A percentile compares a stretch with the other conserved stretches of the same genome.
phyloP scores from a whole-genome alignment of 2,329 filamentous ascomycete species.

The Penicillium rolfsii region DNA sequence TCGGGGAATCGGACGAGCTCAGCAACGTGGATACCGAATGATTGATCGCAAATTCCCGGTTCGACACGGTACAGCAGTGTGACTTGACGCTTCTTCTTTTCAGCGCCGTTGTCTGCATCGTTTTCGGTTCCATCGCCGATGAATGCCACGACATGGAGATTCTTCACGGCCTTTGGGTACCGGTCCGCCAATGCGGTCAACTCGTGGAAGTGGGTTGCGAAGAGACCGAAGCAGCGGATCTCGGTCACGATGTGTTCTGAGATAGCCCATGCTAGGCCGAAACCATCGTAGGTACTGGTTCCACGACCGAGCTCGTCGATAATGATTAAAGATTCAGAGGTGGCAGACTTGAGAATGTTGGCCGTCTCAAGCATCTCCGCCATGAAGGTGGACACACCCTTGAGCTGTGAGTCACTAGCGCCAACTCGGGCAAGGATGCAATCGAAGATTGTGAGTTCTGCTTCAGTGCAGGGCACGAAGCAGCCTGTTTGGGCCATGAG shows the following conservation, averaged over 20 bases:
- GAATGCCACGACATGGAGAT: conserved; percentile 94
- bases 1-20: conserved; percentile 94
- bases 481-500: conserved; percentile 97
- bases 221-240: conserved; percentile 91
- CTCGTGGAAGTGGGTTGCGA: conserved; percentile 98
- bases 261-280: conserved; percentile 98
- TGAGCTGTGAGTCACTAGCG: conserved; percentile 93
- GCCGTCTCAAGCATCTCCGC: conserved; percentile 99
- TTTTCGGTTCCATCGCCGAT: conserved; percentile 64
- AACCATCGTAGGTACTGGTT: conserved; percentile 97
- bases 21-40: conserved; percentile 96
- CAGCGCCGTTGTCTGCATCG: conserved; percentile 40
- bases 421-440: conserved; percentile 95
- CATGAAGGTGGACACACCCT: conserved; percentile 99
- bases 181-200: conserved; percentile 87
- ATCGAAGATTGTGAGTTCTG: conserved; percentile 94
- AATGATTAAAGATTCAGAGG: conserved; percentile 93
- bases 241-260: conserved; percentile 96
- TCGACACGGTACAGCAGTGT: conserved; percentile 97
- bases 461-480: conserved; percentile 89
- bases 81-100: conserved; percentile 73
- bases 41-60: conserved; percentile 93
- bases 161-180: conserved; percentile 78
- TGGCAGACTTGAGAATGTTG: conserved; percentile 97
- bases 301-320: conserved; percentile 97